These are phyloP conservation scores for Trypethelium eluteriae DNA, from an alignment of 495 filamentous ascomycete species.

Conservation along the genomic window DNA sequence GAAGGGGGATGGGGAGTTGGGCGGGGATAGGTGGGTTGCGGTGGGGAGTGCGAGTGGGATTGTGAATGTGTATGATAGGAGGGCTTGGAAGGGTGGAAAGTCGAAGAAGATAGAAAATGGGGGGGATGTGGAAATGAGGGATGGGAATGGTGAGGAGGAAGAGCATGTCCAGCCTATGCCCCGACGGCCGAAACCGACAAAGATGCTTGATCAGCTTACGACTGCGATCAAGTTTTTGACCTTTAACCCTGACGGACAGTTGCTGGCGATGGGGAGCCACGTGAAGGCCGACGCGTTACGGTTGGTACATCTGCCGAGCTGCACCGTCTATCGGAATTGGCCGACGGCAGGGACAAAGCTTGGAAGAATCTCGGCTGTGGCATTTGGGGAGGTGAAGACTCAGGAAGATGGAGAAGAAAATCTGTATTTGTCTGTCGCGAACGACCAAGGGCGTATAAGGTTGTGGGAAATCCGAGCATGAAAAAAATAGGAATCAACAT, in stretches of 20 bases:
- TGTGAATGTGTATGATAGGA: slow-evolving; percentile 86
- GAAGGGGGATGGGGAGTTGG: slow-evolving; percentile 50
- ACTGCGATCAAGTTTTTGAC: slow-evolving; percentile 68
- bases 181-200: slow-evolving; percentile 58
- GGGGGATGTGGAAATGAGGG: slow-evolving; percentile 76
- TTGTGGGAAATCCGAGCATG: slow-evolving; percentile 65
- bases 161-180: slow-evolving; percentile 47
- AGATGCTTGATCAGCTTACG: slow-evolving; percentile 73
- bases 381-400: slow-evolving; percentile 40
- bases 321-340: slow-evolving; percentile 95
- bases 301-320: slow-evolving; percentile 83
- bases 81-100: slow-evolving; percentile 47
- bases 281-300: slow-evolving; percentile 83
- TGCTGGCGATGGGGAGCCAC: slow-evolving; percentile 73
- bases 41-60: slow-evolving; percentile 78
- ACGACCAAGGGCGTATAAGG: slow-evolving; percentile 75
- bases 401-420: slow-evolving; percentile 47
- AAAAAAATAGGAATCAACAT: neutral
- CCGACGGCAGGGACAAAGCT: slow-evolving; percentile 84
- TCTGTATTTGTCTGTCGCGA: slow-evolving; percentile 71
- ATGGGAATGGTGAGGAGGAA: slow-evolving; percentile 68
- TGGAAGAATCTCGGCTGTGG: slow-evolving; percentile 72
- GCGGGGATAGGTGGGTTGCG: slow-evolving; percentile 81
- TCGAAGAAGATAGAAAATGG: slow-evolving; percentile 68
- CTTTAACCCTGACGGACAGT: slow-evolving; percentile 82